These are phyloP conservation scores for Miamiensis avidus DNA, from an alignment of 169 alveolate genomes.

Conservation along the genomic window DNA sequence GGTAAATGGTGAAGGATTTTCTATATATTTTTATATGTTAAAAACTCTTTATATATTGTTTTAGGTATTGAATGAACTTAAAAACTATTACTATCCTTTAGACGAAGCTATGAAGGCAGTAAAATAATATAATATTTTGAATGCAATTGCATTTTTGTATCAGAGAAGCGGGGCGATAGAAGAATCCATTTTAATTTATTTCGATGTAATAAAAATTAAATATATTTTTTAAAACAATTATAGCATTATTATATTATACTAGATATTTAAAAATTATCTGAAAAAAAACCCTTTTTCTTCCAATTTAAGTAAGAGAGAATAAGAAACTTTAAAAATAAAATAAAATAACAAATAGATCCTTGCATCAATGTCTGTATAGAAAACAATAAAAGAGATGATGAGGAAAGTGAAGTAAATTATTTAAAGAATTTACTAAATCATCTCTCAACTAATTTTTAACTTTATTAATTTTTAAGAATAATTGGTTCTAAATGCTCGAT, in stretches of 20 bases:
- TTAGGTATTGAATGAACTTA: constrained; percentile 14
- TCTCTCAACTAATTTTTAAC: too few relatives aligned
- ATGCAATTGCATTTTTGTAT: constrained; percentile 22
- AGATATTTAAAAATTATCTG: too few relatives aligned
- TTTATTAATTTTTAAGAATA: neutral
- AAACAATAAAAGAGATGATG: neutral
- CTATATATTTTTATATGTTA: neutral
- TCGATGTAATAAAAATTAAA: neutral
- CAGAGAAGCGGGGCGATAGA: constrained; percentile 16
- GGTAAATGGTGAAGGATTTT: neutral
- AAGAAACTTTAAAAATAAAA: neutral
- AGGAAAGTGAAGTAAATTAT: neutral
- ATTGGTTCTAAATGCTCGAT: neutral
- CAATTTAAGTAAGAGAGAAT: neutral
- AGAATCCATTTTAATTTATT: neutral
- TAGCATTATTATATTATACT: too few relatives aligned
- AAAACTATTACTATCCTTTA: constrained; percentile 16
- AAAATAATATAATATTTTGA: neutral
- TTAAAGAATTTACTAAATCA: too few relatives aligned
- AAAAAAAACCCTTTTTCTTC: neutral
- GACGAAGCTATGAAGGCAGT: constrained; percentile 6
- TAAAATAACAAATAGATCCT: neutral
- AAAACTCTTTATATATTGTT: neutral
- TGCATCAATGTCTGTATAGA: neutral
- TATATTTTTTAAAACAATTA: too few relatives aligned